phyloP scores from a whole-genome alignment of 331 rosid species.

The Quercus phellos region DNA sequence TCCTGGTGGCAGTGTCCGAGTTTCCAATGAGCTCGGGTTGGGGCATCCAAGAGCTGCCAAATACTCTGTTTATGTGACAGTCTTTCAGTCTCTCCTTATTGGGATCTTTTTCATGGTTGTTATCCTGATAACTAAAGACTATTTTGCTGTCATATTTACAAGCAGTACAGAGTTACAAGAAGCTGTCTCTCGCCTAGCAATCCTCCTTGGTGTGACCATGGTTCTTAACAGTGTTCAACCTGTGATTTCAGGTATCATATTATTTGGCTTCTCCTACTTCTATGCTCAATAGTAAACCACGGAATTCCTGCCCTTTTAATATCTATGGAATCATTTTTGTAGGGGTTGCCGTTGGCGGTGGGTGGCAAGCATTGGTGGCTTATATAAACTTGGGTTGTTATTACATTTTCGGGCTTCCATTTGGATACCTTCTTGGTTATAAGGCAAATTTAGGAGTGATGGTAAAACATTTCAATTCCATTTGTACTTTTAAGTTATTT shows the following conservation, averaged over 20 bases:
- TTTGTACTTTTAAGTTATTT: neutral
- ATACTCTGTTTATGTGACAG: constrained; percentile 51
- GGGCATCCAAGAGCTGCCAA: constrained; percentile 69
- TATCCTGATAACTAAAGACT: constrained; percentile 40
- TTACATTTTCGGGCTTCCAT: constrained; percentile 78
- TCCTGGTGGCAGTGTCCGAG: constrained; percentile 53
- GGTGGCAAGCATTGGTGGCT: constrained; percentile 95
- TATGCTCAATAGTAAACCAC: neutral
- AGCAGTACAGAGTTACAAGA: constrained; percentile 32
- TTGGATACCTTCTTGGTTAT: constrained; percentile 78
- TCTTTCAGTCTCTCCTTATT: constrained; percentile 53
- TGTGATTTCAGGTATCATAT: constrained; percentile 52
- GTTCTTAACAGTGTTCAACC: constrained; percentile 58
- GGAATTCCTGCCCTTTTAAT: neutral
- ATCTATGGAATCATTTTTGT: constrained; percentile 15
- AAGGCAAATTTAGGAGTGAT: constrained; percentile 48
- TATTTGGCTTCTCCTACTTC: neutral
- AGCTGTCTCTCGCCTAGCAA: constrained; percentile 54
- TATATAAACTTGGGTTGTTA: constrained; percentile 75
- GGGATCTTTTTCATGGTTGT: constrained; percentile 43
- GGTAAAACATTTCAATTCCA: constrained; percentile 33
- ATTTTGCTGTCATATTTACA: constrained; percentile 57
- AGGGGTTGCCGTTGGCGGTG: constrained; percentile 98
- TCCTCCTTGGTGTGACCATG: constrained; percentile 61
- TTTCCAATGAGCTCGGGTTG: constrained; percentile 74